phyloP scores from a whole-genome alignment of 1,139 yeast genomes.

The Geotrichum klebahnii region DNA sequence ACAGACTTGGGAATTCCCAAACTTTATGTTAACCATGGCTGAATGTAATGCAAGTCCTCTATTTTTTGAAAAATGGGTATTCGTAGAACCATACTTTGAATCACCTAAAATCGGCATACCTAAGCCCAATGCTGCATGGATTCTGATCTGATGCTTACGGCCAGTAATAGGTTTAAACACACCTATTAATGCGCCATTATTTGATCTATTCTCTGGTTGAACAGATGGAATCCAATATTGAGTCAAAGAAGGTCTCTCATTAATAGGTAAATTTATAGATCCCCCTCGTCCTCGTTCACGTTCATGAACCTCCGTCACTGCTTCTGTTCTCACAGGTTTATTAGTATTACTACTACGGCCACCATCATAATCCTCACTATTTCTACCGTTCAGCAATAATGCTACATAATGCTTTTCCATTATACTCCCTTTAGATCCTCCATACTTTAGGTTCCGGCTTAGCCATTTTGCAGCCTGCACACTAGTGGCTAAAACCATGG shows the following conservation, averaged over 20 bases:
- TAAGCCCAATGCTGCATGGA: conserved; percentile 34
- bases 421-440: conserved; percentile 27
- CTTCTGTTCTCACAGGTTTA: no score
- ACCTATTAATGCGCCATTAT: conserved; percentile 23
- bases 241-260: conserved; percentile 26
- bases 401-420: conserved; percentile 25
- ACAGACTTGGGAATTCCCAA: conserved; percentile 3
- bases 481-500: conserved; percentile 34
- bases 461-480: conserved; percentile 29
- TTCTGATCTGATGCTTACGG: conserved; percentile 46
- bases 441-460: conserved; percentile 25
- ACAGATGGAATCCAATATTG: conserved; percentile 19
- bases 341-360: conserved; percentile 22
- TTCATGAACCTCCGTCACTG: no score
- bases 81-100: conserved; percentile 16
- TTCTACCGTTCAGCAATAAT: conserved; percentile 1
- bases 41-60: conserved; percentile 18
- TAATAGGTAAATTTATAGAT: conserved; percentile 20
- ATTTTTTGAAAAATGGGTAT: not conserved
- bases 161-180: conserved; percentile 44
- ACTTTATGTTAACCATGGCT: conserved; percentile 5
- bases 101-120: conserved; percentile 32
- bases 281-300: not conserved
- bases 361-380: not conserved
- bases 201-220: not conserved